phyloP scores from a whole-genome alignment of 2,329 filamentous ascomycete species.

The Pseudogymnoascus verrucosus region DNA sequence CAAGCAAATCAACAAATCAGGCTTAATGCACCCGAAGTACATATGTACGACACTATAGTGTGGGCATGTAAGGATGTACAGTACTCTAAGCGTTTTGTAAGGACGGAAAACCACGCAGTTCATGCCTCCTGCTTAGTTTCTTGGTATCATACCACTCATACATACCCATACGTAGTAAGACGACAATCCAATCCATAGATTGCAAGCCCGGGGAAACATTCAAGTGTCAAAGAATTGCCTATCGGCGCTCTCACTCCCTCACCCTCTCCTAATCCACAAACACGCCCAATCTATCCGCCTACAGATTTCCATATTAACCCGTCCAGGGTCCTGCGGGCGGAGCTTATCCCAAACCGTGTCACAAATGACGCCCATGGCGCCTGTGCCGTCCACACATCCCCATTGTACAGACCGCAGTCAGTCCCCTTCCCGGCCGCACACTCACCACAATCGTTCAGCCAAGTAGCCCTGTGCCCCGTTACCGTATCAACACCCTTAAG shows the following conservation, averaged over 20 bases:
- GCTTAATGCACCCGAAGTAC: background rate
- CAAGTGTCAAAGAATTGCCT: background rate
- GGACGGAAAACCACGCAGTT: background rate
- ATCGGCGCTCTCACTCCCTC: background rate
- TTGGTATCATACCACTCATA: background rate
- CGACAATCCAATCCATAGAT: too few species aligned
- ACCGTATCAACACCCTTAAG: background rate
- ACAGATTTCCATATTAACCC: background rate
- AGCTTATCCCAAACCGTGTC: background rate
- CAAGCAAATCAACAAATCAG: background rate
- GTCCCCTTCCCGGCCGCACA: too few species aligned
- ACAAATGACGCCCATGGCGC: background rate
- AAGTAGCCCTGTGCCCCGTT: background rate
- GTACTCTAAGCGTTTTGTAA: too few species aligned
- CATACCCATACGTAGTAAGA: too few species aligned
- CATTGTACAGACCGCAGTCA: too few species aligned
- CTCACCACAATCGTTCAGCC: too few species aligned
- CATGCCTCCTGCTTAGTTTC: background rate
- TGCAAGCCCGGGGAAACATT: too few species aligned
- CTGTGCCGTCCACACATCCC: background rate
- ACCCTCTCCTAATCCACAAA: background rate
- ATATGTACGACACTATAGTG: background rate
- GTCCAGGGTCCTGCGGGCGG: background rate
- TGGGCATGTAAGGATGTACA: background rate
- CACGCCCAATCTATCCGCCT: background rate